Base-by-base conservation (phyloP, 208 protist species). In the Leishmania arabica region DNA sequence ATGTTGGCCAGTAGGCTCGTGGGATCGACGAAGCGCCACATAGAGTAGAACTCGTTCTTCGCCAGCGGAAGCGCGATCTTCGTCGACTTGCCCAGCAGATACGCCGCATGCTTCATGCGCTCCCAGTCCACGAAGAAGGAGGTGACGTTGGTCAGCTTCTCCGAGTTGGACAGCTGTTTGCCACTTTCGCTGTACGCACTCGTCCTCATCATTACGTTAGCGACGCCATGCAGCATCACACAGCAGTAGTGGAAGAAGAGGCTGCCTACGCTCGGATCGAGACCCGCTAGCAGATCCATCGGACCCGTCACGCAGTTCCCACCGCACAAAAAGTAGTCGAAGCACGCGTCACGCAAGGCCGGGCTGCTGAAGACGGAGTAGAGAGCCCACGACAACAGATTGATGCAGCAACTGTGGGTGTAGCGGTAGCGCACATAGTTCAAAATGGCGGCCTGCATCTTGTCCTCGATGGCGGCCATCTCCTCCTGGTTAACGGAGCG, bases 301-400 rank as follows among this genome's bases (percentile, higher is more conserved):
- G 96, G 97, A 27, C 91, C 96, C 37, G 78, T 85, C 51, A 94
- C 89, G 81, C 94, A 97, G 65, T 97, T 91, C 68, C 95, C 97
- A 37, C 97, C 97, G 62, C 83, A 78, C 69, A 89, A 62, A 79
- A 99, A 96, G 89, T 99, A 99, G 84, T 97, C 95, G 62, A 99
- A 91, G 89, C 95, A 98, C 24, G 95, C 93, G 73, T 96, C 81
- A 34, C 95, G 89, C 34, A 99, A 88, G 21, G 86, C 73, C 5
- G 82, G 80, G 51, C 78, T 83, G 84, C 86, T 87, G 80, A 99
- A 98, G 34, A 99, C 96, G 45, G 71, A 81, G 83, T 98, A 98
- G 31, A 99, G 89, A 27, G 95, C 95, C 91, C 95, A 97, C 0
- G 96, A 97, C 15, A 99, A 91, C 42, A 98, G 88, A 86, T 99